Evolutionary conservation across 371 early-diverging fungal species (phyloP).

Genomic region (Mortierella sp.): DNA sequence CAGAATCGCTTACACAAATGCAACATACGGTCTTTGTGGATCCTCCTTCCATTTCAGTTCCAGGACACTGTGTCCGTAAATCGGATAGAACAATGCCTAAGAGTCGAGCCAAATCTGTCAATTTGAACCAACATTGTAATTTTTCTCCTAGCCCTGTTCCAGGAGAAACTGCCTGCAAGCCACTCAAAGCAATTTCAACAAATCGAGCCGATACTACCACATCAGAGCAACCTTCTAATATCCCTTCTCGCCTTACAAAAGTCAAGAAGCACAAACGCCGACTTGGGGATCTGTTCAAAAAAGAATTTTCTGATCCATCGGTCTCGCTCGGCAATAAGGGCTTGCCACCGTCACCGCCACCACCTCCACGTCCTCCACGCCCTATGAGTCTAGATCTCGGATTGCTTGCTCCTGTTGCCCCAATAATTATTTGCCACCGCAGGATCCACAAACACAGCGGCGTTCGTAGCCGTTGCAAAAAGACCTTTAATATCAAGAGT

Average conservation of each 20-base stretch:
- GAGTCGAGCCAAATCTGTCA: too few relatives aligned
- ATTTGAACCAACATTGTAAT: too few relatives aligned
- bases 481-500: not conserved
- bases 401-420: not conserved
- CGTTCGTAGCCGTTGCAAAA: not conserved
- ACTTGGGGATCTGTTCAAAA: not conserved
- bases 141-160: not conserved
- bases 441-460: not conserved
- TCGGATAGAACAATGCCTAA: too few relatives aligned
- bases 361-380: not conserved
- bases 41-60: not conserved
- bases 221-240: not conserved
- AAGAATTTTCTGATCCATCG: not conserved
- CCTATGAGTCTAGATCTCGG: not conserved
- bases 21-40: not conserved
- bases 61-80: too few relatives aligned
- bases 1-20: not conserved
- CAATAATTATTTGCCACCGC: not conserved
- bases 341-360: not conserved
- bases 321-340: not conserved
- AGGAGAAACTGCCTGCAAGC: not conserved
- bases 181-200: not conserved
- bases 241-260: not conserved
- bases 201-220: not conserved
- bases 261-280: not conserved